Percentiles rank a stretch among this genome's conserved stretches.
These are phyloP conservation scores for Metarhizium anisopliae DNA, from an alignment of 2,329 filamentous ascomycete species.

Conservation along the genomic window DNA sequence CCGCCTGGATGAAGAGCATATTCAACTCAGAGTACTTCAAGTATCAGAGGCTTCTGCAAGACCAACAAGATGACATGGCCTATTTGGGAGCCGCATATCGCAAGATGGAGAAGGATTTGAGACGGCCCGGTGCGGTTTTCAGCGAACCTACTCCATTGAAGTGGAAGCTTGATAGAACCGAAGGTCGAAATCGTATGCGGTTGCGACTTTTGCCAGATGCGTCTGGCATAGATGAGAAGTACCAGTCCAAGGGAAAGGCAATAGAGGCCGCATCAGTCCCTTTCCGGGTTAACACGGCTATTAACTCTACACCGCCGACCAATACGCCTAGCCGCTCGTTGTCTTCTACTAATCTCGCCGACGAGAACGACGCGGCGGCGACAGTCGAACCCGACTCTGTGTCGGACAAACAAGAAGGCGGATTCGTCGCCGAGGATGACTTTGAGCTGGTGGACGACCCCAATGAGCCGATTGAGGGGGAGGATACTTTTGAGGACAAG, in stretches of 20 bases:
- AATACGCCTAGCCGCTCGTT: conserved; percentile 7
- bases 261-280: conserved; percentile 31
- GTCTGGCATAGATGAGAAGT: conserved; percentile 58
- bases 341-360: conserved; percentile 14
- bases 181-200: conserved; percentile 92
- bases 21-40: conserved; percentile 88
- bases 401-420: conserved; percentile 12
- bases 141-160: conserved; percentile 55
- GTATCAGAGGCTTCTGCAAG: conserved; percentile 79
- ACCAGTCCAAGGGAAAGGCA: conserved; percentile 72
- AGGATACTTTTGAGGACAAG: conserved; percentile 86
- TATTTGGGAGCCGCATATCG: conserved; percentile 69
- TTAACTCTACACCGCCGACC: conserved; percentile 12
- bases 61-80: conserved; percentile 81
- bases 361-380: conserved; percentile 10
- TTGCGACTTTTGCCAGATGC: conserved; percentile 76
- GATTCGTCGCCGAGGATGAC: conserved; percentile 61
- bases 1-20: conserved; percentile 92
- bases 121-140: conserved; percentile 73
- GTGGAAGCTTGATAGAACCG: conserved; percentile 93
- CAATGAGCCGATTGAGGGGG: conserved; percentile 66
- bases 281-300: conserved; percentile 24
- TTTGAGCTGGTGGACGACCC: conserved; percentile 95
- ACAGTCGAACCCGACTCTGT: conserved; percentile 15
- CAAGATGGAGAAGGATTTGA: conserved; percentile 70